Conservation (phyloP, 805 yeast genomes). For the Kodamaea hsintzibuensis region DNA sequence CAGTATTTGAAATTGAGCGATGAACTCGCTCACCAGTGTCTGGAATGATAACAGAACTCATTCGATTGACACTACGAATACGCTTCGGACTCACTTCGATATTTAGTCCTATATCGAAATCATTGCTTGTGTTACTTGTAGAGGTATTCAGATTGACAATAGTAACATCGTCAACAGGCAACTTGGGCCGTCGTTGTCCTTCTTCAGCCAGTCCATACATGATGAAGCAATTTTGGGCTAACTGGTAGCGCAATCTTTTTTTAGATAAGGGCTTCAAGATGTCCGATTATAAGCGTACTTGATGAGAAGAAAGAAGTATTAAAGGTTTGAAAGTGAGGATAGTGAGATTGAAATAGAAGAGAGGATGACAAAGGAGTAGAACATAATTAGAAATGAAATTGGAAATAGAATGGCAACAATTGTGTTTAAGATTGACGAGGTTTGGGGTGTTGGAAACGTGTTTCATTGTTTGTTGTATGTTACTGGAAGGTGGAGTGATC, state of each 20-base stretch:
- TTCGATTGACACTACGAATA: slow-evolving; percentile 14
- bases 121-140: not conserved
- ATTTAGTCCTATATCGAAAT: not conserved
- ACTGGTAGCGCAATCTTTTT: not conserved
- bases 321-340: too few relatives aligned
- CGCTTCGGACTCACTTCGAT: not conserved
- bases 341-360: not conserved
- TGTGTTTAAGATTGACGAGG: not conserved
- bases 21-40: slow-evolving; percentile 40
- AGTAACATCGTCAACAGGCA: not conserved
- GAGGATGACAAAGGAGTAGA: not conserved
- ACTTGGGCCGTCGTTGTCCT: not conserved
- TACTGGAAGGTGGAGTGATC: not conserved
- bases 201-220: slow-evolving; percentile 3
- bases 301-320: too few relatives aligned
- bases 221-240: not conserved
- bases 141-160: not conserved
- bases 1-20: slow-evolving; percentile 25
- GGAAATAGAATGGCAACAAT: not conserved
- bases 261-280: not conserved
- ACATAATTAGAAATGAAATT: too few relatives aligned
- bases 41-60: slow-evolving; percentile 41
- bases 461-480: not conserved
- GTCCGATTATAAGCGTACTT: not conserved
- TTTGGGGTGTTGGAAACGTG: not conserved